Percentiles rank a stretch among this genome's conserved stretches.
These are phyloP conservation scores for Geotrichum fermentans DNA, from an alignment of 1,139 yeast genomes.

Conservation along the genomic window DNA sequence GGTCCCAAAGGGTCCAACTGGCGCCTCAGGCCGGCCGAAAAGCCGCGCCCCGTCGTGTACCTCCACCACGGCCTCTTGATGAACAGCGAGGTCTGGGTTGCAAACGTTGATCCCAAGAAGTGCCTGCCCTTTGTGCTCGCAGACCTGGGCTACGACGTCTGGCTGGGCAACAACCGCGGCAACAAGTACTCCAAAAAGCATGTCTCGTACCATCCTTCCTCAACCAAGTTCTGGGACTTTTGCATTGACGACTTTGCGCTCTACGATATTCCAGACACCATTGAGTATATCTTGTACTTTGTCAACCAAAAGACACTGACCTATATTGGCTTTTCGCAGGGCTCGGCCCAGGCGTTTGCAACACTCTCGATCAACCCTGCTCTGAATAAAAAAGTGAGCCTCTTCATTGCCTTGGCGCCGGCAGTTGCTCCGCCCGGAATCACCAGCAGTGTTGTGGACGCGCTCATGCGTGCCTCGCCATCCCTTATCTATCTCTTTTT, in stretches of 20 bases:
- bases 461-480: constrained; percentile 76
- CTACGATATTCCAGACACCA: constrained; percentile 73
- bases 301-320: constrained; percentile 46
- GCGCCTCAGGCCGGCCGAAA: constrained; percentile 27
- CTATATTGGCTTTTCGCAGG: constrained; percentile 85
- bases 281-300: constrained; percentile 54
- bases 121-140: constrained; percentile 74
- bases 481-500: constrained; percentile 66
- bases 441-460: constrained; percentile 67
- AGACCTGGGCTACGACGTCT: constrained; percentile 80
- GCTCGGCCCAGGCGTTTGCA: constrained; percentile 88
- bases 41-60: constrained; percentile 52
- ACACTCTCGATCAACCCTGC: constrained; percentile 65
- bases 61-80: constrained; percentile 88
- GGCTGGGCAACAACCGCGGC: constrained; percentile 88
- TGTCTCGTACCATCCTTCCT: constrained; percentile 41
- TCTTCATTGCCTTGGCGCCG: constrained; percentile 80
- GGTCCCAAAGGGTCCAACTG: constrained; percentile 43
- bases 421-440: constrained; percentile 92
- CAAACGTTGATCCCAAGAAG: constrained; percentile 50
- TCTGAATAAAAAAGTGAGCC: constrained; percentile 62
- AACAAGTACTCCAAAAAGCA: constrained; percentile 73
- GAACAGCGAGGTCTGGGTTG: constrained; percentile 87
- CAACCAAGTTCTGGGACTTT: constrained; percentile 69
- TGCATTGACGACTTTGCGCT: constrained; percentile 81